Evolutionary conservation across 2,329 filamentous ascomycete genomes (phyloP).

Genomic region (Microdochium bolleyi): DNA sequence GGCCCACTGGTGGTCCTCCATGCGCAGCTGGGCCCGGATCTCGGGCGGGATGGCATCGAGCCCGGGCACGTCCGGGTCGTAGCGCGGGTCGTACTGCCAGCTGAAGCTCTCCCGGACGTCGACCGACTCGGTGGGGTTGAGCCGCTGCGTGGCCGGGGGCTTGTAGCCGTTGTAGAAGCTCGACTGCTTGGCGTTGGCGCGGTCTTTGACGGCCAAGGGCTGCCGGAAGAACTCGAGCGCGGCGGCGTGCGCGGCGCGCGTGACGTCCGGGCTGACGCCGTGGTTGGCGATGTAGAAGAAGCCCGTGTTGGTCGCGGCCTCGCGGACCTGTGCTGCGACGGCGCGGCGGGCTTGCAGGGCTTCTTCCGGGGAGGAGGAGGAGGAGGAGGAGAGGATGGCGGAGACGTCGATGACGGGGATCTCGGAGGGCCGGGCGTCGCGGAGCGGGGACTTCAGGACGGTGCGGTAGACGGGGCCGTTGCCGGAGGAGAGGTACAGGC

Average conservation of each 20-base stretch:
- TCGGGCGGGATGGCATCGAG: slow-evolving; percentile 13
- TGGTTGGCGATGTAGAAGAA: slow-evolving; percentile 35
- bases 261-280: slow-evolving; percentile 17
- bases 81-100: slow-evolving; percentile 21
- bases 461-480: slow-evolving; percentile 27
- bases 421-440: slow-evolving; percentile 21
- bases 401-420: slow-evolving; percentile 36
- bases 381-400: slow-evolving; percentile 23
- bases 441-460: slow-evolving; percentile 24
- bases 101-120: slow-evolving; percentile 25
- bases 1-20: slow-evolving; percentile 15
- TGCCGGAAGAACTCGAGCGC: slow-evolving; percentile 15
- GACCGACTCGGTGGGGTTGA: slow-evolving; percentile 10
- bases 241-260: slow-evolving; percentile 13
- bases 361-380: too few relatives aligned
- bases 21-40: not conserved
- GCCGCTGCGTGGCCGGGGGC: slow-evolving; percentile 17
- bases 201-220: slow-evolving; percentile 11
- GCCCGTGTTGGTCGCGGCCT: slow-evolving; percentile 29
- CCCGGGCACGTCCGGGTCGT: slow-evolving; percentile 17
- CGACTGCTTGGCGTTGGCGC: slow-evolving; percentile 25
- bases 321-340: slow-evolving; percentile 29
- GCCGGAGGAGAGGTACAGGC: slow-evolving; percentile 25
- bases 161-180: slow-evolving; percentile 29
- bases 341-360: slow-evolving; percentile 25